Base-by-base conservation (phyloP, 2,329 filamentous ascomycete genomes). In the Colletotrichum acutatum region DNA sequence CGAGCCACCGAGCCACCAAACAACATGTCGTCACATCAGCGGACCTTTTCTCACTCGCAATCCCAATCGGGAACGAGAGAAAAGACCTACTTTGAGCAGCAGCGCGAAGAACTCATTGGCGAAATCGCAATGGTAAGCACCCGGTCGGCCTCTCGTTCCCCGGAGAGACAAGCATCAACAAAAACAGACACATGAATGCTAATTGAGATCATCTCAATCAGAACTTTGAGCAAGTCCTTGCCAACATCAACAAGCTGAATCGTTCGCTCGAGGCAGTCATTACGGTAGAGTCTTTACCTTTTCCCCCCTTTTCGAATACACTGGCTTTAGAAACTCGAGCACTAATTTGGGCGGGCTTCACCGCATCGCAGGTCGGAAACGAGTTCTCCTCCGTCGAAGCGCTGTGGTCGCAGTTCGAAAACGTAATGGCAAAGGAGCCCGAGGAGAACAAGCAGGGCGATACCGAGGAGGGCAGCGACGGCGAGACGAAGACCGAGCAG, bases 331-430 rank as follows among this genome's bases (percentile, higher is more conserved):
- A 19, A 11, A 46, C 2, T 12, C n/a, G 5, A 16, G 32, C 54
- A 42, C 65, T 62, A 42, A 54, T 28, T 42, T 8, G 22, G 32
- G 32, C 32, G 22, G 34, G 63, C 53, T 16, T 16, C 37, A 1
- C 37, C 37, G 7, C 16, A 24, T 24, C 59, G 26, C 67, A 94
- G 92, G 92, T 99, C 65, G 97, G 97, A 49, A 98, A 98, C 83
- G 97, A 99, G 80, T 98, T 99, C 84, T 92, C 94, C n/a, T 95
- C 95, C 4, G 97, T 99, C 56, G 97, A 99, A 83, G 95, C 95
- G 34, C 88, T 99, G 19, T 99, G 97, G 97, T 97, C 94, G 52
- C 95, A 97, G 79, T 98, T 99, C 80, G 97, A 99, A 84, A 94
- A 92, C 76, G 95, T 98, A 77, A 98, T 98, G 95, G 94, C 90